These are phyloP conservation scores for Curvularia sp. DNA, from an alignment of 2,329 filamentous ascomycete species.

Conservation along the genomic window DNA sequence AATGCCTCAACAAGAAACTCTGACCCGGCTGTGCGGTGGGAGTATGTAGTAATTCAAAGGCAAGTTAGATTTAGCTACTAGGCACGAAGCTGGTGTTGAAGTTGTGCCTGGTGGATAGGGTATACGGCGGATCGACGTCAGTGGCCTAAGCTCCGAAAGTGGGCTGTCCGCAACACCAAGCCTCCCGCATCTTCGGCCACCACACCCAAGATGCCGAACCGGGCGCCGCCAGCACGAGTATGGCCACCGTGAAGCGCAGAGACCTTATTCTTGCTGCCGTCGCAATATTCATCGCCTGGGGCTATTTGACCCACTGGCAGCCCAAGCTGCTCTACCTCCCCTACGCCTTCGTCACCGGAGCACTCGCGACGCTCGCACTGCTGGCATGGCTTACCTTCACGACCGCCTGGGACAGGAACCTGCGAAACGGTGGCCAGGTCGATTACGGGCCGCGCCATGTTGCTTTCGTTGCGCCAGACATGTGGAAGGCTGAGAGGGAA, in stretches of 20 bases:
- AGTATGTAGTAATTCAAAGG: background rate
- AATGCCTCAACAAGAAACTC: background rate
- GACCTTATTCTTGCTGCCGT: slow-evolving; percentile 72
- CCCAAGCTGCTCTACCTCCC: slow-evolving; percentile 83
- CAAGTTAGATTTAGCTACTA: slow-evolving; percentile 12
- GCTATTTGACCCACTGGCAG: slow-evolving; percentile 81
- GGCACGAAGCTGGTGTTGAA: slow-evolving; percentile 13
- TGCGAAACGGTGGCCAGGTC: slow-evolving; percentile 50
- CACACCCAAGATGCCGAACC: slow-evolving; percentile 44
- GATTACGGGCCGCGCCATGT: slow-evolving; percentile 51
- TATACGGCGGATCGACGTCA: slow-evolving; percentile 24
- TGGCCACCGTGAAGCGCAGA: slow-evolving; percentile 73
- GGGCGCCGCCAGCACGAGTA: slow-evolving; percentile 60
- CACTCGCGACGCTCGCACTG: slow-evolving; percentile 61
- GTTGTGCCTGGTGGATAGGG: slow-evolving; percentile 14
- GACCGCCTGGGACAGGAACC: slow-evolving; percentile 58
- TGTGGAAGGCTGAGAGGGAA: slow-evolving; percentile 75
- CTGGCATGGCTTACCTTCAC: slow-evolving; percentile 68
- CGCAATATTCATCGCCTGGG: slow-evolving; percentile 84
- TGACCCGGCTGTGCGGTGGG: too few relatives aligned
- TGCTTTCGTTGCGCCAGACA: slow-evolving; percentile 66
- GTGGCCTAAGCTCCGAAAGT: slow-evolving; percentile 28
- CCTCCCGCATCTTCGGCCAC: slow-evolving; percentile 23
- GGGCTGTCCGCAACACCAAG: slow-evolving; percentile 26
- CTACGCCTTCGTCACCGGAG: slow-evolving; percentile 80